Conservation (phyloP, 2,329 filamentous ascomycete genomes). For the Cercospora nicotianae region DNA sequence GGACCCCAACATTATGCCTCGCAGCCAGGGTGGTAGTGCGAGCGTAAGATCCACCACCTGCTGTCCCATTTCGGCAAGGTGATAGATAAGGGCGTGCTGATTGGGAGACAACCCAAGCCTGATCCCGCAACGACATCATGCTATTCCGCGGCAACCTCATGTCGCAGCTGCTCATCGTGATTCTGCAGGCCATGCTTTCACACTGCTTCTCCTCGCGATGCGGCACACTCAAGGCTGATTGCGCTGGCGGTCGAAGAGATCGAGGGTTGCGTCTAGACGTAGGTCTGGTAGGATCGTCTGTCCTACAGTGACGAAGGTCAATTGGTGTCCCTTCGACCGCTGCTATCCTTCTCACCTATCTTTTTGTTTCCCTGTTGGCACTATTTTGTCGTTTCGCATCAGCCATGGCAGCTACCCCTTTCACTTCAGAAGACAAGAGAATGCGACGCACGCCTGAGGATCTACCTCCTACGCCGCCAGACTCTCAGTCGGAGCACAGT, state of each 20-base stretch:
- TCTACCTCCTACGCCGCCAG: slow-evolving; percentile 41
- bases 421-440: slow-evolving; percentile 22
- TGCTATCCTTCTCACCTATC: not conserved
- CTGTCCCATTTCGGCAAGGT: slow-evolving; percentile 3
- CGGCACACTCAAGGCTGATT: not conserved
- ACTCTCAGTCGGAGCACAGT: slow-evolving; percentile 38
- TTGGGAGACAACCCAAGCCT: not conserved
- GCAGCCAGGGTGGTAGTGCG: not conserved
- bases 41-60: slow-evolving; percentile 3
- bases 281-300: not conserved
- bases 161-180: slow-evolving; percentile 5
- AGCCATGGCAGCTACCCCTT: slow-evolving; percentile 15
- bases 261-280: not conserved
- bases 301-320: slow-evolving; percentile 1
- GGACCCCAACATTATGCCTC: not conserved
- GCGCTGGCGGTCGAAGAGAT: not conserved
- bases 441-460: slow-evolving; percentile 29
- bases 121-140: slow-evolving; percentile 10
- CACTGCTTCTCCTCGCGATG: slow-evolving; percentile 21
- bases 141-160: slow-evolving; percentile 19
- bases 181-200: slow-evolving; percentile 11
- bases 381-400: not conserved
- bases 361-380: not conserved
- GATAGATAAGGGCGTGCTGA: slow-evolving; percentile 19
- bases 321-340: not conserved